Base-by-base conservation (phyloP, 768 basidiomycete species). In the Suillus clintonianus region DNA sequence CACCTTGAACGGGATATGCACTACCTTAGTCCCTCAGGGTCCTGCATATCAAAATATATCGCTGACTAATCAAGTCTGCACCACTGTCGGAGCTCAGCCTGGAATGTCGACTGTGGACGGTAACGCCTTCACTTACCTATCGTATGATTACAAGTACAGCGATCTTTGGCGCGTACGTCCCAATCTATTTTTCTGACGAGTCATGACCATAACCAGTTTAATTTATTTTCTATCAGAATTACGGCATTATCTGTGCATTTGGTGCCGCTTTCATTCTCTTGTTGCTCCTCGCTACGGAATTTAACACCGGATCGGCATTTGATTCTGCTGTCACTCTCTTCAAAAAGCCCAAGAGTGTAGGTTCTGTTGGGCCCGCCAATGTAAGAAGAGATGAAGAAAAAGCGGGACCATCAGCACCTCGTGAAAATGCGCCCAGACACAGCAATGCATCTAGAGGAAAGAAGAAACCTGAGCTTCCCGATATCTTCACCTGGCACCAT, bases 401-500 rank as follows among this genome's bases (percentile, higher is more conserved):
- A 30, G 68, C 73, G 1, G 67, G 62, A 13, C 70, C 66, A 24
- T 22, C 54, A 4, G 13, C 17, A 27, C 8, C 54, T 27, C 9
- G 17, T 17, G 55, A 56, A 10, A 5, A 11, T 15, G 22, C 9
- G 15, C 9, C 10, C 15, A 17, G 68, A 22, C 5, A 11, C 50
- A 64, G 54, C 11, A 51, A 59, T 3, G 43, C 11, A 32, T 45
- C 34, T 48, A 1, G 17, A 39, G 22, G 17, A 27, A 63, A 66
- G 47, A 80, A 78, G 62, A 65, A 72, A 51, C 41, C 70, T 3
- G 64, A 5, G 63, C 73, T 64, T 81, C 80, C 74, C 22, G 82
- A 89, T 67, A 82, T 88, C 6, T 95, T 97, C 76, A 92, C 94
- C 1, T 97, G 92, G 92, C 82, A 87, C 59, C 79, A 86, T 64